Base-by-base conservation (phyloP, 108 stramenopile genomes). In the Ochromonas danica region DNA sequence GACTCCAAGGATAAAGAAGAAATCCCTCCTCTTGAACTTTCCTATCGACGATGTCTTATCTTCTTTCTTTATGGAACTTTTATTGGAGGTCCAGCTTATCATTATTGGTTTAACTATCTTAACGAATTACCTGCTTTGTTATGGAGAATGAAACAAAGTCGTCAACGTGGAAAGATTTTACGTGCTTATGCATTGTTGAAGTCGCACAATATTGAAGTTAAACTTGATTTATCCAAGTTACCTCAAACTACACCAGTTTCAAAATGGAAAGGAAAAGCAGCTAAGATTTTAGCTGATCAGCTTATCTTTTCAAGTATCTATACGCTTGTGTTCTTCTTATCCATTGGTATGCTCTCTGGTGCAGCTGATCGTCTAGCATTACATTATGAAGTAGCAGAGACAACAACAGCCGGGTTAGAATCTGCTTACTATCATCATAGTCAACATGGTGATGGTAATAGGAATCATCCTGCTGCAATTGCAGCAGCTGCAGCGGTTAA, bases 21-120 rank as follows among this genome's bases (percentile, higher is more conserved):
- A n/a, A n/a, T n/a, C n/a, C n/a, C n/a, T n/a, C n/a, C n/a, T n/a
- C n/a, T n/a, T n/a, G n/a, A n/a, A n/a, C n/a, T n/a, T n/a, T n/a
- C n/a, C n/a, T n/a, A n/a, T n/a, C n/a, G n/a, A n/a, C n/a, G n/a
- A n/a, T n/a, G n/a, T n/a, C n/a, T n/a, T n/a, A 41, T 75, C 27
- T 57, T 42, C 27, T 75, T 75, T 33, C 10, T 75, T 6, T 75
- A 30, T 22, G 72, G 72, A 27, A 75, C 72, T 6, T 75, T 27
- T 42, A 31, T 75, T 6, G 14, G 10, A 10, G 72, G 72, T 6
- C 72, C 72, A 14, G 72, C 41, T 28, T 75, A 57, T 36, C 72
- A 75, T 36, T 75, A 60, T 36, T 75, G 72, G 72, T 75, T 57
- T 36, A 75, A 39, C 51, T 45, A 45, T 41, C 45, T 75, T 10